phyloP scores from a whole-genome alignment of 164 flowering plant species.

The Vitis rotundifolia region DNA sequence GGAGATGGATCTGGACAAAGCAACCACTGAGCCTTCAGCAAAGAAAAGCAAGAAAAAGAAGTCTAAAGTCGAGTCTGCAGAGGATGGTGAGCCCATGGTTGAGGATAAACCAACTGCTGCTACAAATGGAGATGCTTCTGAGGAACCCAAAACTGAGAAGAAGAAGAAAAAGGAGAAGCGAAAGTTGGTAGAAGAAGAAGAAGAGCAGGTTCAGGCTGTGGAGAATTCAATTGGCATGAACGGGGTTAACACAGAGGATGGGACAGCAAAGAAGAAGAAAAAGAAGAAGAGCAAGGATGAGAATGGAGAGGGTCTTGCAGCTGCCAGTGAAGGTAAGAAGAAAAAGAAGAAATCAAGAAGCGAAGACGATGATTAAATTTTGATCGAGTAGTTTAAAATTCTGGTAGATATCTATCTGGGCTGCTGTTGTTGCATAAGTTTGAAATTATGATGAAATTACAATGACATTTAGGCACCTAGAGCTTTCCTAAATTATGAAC shows the following conservation, averaged over 20 bases:
- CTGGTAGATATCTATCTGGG: not conserved
- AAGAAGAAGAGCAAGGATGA: constrained; percentile 58
- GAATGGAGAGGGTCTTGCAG: constrained; percentile 34
- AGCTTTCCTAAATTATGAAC: too few relatives aligned
- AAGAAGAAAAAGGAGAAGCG: constrained; percentile 71
- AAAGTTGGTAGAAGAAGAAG: constrained; percentile 33
- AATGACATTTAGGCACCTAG: too few relatives aligned
- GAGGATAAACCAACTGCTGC: constrained; percentile 29
- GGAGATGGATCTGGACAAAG: constrained; percentile 38
- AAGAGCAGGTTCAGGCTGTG: constrained; percentile 19
- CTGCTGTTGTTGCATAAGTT: too few relatives aligned
- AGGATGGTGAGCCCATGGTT: constrained; percentile 32
- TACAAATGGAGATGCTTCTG: constrained; percentile 41
- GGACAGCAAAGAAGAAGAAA: constrained; percentile 66
- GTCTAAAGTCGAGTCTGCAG: constrained; percentile 31
- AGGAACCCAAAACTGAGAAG: constrained; percentile 46
- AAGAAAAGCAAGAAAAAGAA: constrained; percentile 77
- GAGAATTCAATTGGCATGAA: constrained; percentile 29
- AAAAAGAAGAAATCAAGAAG: constrained; percentile 52
- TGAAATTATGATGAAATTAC: too few relatives aligned
- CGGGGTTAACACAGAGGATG: constrained; percentile 37
- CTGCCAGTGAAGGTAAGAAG: constrained; percentile 46
- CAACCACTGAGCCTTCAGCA: constrained; percentile 25
- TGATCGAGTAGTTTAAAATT: not conserved
- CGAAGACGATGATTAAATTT: constrained; percentile 25